Percentiles rank a stretch among this genome's conserved stretches.
phyloP scores from a whole-genome alignment of 2,329 filamentous ascomycete genomes.

The Hirsutella thompsonii region DNA sequence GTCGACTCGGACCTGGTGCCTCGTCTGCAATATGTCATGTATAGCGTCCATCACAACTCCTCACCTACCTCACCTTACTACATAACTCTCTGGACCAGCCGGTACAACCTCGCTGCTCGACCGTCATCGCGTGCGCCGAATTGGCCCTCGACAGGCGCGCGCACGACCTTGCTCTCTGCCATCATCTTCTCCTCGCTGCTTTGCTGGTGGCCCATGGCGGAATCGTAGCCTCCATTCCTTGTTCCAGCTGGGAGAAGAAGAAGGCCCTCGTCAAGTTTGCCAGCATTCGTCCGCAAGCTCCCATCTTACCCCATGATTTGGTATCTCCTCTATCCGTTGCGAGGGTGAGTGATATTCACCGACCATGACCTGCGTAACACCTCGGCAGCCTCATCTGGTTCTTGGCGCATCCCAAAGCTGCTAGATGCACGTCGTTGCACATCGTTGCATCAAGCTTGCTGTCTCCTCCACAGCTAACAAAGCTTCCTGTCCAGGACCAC shows the following conservation, averaged over 20 bases:
- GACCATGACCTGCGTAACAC: too few species aligned
- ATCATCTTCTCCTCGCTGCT: background rate
- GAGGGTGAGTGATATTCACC: constrained; percentile 45
- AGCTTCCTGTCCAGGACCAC: constrained; percentile 44
- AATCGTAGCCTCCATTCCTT: background rate
- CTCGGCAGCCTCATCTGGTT: background rate
- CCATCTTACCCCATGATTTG: constrained; percentile 44
- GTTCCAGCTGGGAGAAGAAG: background rate
- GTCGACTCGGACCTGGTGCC: background rate
- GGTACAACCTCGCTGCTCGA: background rate
- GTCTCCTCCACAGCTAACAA: background rate
- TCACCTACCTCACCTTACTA: background rate
- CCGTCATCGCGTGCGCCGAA: background rate
- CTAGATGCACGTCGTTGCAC: too few species aligned
- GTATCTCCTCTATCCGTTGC: constrained; percentile 65
- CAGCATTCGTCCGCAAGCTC: background rate
- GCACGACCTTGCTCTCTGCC: background rate
- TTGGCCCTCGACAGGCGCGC: background rate
- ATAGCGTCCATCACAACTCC: background rate
- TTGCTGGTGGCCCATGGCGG: background rate
- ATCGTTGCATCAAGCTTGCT: too few species aligned
- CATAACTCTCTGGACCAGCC: background rate
- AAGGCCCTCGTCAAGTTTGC: background rate
- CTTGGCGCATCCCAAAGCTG: background rate
- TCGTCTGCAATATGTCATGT: background rate